Conservation (phyloP, 1,284 basidiomycete genomes). For the Ustilago esculenta region DNA sequence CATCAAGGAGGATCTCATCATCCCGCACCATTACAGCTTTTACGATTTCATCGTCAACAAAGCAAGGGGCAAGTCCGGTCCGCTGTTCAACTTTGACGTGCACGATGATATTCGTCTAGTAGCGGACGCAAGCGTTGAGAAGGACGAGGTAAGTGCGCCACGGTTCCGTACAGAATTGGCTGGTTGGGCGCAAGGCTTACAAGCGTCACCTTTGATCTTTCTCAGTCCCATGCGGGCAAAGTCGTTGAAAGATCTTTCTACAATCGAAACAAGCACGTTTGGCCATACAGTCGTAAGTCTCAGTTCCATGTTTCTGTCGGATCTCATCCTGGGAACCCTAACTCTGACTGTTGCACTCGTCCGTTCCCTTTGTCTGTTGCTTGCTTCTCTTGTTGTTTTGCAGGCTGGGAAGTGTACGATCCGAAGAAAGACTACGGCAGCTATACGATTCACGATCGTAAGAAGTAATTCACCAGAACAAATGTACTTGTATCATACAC, state of each 20-base stretch:
- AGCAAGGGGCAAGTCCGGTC: slow-evolving; percentile 95
- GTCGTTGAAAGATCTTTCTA: slow-evolving; percentile 95
- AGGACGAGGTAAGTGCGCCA: slow-evolving; percentile 79
- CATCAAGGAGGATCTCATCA: slow-evolving; percentile 74
- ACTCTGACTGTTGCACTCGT: neutral
- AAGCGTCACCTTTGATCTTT: no score
- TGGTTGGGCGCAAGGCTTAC: no score
- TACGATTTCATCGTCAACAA: slow-evolving; percentile 99
- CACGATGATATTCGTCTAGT: slow-evolving; percentile 96
- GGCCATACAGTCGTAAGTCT: slow-evolving; percentile 75
- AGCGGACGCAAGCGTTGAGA: slow-evolving; percentile 94
- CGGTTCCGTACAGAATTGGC: no score
- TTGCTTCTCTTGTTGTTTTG: neutral
- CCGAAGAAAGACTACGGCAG: slow-evolving; percentile 58
- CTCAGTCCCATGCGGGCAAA: slow-evolving; percentile 93
- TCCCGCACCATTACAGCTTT: slow-evolving; percentile 87
- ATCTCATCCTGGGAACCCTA: no score
- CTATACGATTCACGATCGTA: slow-evolving; percentile 55
- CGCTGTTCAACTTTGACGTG: slow-evolving; percentile 98
- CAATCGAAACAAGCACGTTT: slow-evolving; percentile 95
- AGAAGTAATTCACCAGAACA: slow-evolving; percentile 3
- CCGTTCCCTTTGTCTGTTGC: neutral
- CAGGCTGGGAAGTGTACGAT: slow-evolving; percentile 62
- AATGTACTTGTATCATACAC: slow-evolving; percentile 9
- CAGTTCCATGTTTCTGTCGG: neutral